These are phyloP conservation scores for Sphaerulina populicola DNA, from an alignment of 2,329 filamentous ascomycete genomes.

Conservation along the genomic window DNA sequence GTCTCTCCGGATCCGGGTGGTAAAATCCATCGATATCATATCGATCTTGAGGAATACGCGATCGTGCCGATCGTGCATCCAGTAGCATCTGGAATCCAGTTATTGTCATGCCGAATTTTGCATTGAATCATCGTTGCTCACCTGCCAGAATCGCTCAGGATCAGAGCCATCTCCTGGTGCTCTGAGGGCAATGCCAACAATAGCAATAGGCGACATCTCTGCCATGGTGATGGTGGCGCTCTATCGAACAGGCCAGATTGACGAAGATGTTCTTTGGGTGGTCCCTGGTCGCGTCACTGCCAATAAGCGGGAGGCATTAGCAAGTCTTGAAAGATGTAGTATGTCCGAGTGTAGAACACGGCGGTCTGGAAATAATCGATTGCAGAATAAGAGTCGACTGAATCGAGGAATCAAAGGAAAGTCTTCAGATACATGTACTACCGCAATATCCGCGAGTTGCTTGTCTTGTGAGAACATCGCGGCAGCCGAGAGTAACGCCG, in stretches of 20 bases:
- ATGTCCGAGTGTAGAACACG: background rate
- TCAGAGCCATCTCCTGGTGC: constrained; percentile 7
- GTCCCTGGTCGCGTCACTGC: background rate
- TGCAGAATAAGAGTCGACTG: background rate
- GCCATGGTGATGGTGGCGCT: background rate
- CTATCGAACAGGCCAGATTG: background rate
- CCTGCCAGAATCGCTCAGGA: constrained; percentile 6
- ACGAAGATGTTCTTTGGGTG: background rate
- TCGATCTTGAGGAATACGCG: constrained; percentile 5
- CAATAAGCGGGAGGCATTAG: background rate
- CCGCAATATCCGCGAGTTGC: background rate
- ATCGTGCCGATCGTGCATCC: constrained; percentile 4
- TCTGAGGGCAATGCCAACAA: constrained; percentile 6
- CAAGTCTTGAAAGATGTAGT: background rate
- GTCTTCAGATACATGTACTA: background rate
- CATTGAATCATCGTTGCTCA: background rate
- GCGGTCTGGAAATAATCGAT: background rate
- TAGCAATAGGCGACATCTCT: background rate
- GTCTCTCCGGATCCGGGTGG: constrained; percentile 8
- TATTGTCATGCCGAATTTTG: background rate
- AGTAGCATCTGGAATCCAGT: constrained; percentile 2
- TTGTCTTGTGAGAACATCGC: background rate
- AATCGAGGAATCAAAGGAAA: background rate
- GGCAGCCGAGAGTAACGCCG: background rate
- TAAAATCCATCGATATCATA: constrained; percentile 12